These are phyloP conservation scores for Strigomonas culicis DNA, from an alignment of 208 protist genomes.

Conservation along the genomic window DNA sequence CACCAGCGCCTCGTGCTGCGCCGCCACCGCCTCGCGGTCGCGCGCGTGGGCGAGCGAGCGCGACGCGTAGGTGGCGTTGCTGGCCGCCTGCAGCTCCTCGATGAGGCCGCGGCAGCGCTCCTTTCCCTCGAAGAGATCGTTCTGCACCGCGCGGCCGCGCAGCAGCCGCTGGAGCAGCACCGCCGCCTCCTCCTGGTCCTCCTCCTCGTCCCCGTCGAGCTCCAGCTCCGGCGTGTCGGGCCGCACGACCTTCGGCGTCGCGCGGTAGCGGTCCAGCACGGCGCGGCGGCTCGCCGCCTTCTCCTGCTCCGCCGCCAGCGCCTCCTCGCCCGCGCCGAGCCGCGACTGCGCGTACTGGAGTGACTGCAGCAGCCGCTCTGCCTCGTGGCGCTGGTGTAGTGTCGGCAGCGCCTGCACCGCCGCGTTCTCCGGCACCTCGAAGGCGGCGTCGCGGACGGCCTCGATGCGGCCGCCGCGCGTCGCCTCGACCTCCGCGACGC, in stretches of 20 bases:
- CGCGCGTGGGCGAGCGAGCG: slow-evolving; percentile 28
- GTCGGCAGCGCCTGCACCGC: slow-evolving; percentile 66
- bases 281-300: slow-evolving; percentile 22
- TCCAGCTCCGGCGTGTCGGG: slow-evolving; percentile 88
- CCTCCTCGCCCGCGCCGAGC: slow-evolving; percentile 29
- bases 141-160: slow-evolving; percentile 90
- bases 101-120: slow-evolving; percentile 91
- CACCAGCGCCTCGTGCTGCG: slow-evolving; percentile 45
- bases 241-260: slow-evolving; percentile 82
- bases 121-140: slow-evolving; percentile 93
- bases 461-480: slow-evolving; percentile 44
- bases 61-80: slow-evolving; percentile 77
- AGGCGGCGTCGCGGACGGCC: slow-evolving; percentile 31
- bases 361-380: slow-evolving; percentile 69
- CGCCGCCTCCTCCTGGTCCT: slow-evolving; percentile 81
- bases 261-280: slow-evolving; percentile 85
- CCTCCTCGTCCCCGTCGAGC: slow-evolving; percentile 77
- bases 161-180: slow-evolving; percentile 89
- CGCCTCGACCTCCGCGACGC: slow-evolving; percentile 65
- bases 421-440: slow-evolving; percentile 63
- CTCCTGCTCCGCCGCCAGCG: not conserved
- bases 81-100: slow-evolving; percentile 89
- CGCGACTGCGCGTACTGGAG: slow-evolving; percentile 76
- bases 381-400: slow-evolving; percentile 78
- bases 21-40: slow-evolving; percentile 29